Percentiles rank a stretch among this genome's conserved stretches.
Conservation (phyloP, 129 eudicot species). For the Flaveria brownii region DNA sequence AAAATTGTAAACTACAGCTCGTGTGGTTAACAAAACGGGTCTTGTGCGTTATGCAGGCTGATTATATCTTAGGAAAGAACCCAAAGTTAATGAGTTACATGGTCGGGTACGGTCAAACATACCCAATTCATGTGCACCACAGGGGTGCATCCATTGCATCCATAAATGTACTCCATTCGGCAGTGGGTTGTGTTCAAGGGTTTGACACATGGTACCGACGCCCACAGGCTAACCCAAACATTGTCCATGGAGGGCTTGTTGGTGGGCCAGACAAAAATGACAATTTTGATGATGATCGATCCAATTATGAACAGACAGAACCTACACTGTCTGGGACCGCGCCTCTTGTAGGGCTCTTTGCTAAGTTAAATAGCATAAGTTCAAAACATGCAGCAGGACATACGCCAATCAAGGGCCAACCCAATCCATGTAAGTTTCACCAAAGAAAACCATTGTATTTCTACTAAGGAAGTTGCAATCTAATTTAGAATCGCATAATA, state of each 20-base stretch:
- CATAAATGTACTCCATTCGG: conserved; percentile 37
- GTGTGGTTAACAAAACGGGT: conserved; percentile 1
- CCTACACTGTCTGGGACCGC: conserved; percentile 84
- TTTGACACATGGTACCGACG: conserved; percentile 80
- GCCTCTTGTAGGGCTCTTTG: conserved; percentile 85
- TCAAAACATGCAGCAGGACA: conserved; percentile 44
- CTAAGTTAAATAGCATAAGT: conserved; percentile 52
- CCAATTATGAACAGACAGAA: conserved; percentile 84
- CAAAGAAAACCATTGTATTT: conserved; percentile 1
- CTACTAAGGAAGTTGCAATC: neutral
- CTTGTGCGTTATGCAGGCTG: conserved; percentile 56
- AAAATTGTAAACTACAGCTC: neutral
- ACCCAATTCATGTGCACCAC: conserved; percentile 83
- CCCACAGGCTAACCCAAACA: conserved; percentile 63
- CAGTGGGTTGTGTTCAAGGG: conserved; percentile 84
- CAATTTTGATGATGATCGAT: conserved; percentile 59
- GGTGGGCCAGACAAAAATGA: conserved; percentile 84
- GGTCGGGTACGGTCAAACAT: conserved; percentile 73
- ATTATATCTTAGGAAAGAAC: conserved; percentile 89
- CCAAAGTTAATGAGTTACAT: conserved; percentile 83
- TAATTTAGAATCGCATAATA: neutral
- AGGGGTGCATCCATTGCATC: conserved; percentile 85
- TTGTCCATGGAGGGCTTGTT: conserved; percentile 72
- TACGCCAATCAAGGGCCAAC: conserved; percentile 17
- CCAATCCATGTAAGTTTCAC: conserved; percentile 40